phyloP scores from a whole-genome alignment of 1,284 basidiomycete genomes.

The Athelia sp. region DNA sequence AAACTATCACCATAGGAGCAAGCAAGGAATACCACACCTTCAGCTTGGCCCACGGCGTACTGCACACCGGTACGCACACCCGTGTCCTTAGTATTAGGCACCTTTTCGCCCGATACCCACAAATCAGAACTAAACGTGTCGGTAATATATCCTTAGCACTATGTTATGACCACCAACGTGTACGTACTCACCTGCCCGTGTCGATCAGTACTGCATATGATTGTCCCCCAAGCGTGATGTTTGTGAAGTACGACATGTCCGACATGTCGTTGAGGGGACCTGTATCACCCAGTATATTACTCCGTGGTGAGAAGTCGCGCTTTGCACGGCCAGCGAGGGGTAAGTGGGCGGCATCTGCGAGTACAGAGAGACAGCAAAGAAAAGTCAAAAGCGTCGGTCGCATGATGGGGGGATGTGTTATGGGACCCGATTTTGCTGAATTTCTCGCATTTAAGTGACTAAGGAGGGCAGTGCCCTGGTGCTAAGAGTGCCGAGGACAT shows the following conservation, averaged over 20 bases:
- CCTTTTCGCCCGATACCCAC: conserved; percentile 44
- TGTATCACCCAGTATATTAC: background rate
- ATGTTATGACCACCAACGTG: background rate
- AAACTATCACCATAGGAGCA: conserved; percentile 1
- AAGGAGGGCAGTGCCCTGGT: too few relatives aligned
- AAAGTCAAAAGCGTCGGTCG: too few relatives aligned
- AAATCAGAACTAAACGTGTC: conserved; percentile 43
- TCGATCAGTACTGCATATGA: background rate
- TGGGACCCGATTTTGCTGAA: too few relatives aligned
- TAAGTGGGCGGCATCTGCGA: background rate
- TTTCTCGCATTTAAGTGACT: too few relatives aligned
- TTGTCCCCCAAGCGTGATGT: background rate
- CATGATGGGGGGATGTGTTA: too few relatives aligned
- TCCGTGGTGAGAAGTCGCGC: background rate
- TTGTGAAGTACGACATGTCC: background rate
- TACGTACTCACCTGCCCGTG: background rate
- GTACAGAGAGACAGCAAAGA: too few relatives aligned
- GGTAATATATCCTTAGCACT: background rate
- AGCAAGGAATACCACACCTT: conserved; percentile 32
- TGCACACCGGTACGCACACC: conserved; percentile 36
- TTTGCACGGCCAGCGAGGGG: background rate
- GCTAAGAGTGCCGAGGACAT: too few relatives aligned
- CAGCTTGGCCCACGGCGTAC: conserved; percentile 46
- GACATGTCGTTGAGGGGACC: background rate
- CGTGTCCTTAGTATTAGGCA: conserved; percentile 37